phyloP scores from a whole-genome alignment of 2,329 filamentous ascomycete species.

The Thelonectria olida region DNA sequence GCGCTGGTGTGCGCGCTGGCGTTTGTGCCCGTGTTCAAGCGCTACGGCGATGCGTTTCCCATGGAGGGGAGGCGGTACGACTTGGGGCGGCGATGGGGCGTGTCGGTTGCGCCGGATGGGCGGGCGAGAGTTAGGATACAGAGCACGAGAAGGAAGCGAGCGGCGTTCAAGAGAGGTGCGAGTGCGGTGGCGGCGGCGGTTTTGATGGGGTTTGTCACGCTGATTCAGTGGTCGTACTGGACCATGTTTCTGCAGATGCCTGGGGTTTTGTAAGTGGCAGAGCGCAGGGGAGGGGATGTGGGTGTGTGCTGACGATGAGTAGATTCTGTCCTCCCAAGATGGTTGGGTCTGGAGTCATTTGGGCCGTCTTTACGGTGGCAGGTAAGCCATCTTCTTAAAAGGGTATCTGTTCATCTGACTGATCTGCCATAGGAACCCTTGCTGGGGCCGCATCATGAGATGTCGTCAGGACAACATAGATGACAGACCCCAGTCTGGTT shows the following conservation, averaged over 20 bases:
- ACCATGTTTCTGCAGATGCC: conserved; percentile 28
- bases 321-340: conserved; percentile 27
- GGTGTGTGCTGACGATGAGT: background rate
- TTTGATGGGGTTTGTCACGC: conserved; percentile 25
- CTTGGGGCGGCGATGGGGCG: conserved; percentile 30
- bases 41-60: conserved; percentile 36
- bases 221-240: conserved; percentile 34
- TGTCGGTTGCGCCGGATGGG: conserved; percentile 26
- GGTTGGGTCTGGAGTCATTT: conserved; percentile 18
- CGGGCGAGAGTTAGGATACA: conserved; percentile 24
- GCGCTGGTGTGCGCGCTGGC: conserved; percentile 29
- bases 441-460: conserved; percentile 27
- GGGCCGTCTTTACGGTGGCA: conserved; percentile 17
- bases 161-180: conserved; percentile 14
- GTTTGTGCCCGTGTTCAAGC: conserved; percentile 32
- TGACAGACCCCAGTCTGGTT: too few relatives aligned
- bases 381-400: conserved; percentile 4
- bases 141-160: conserved; percentile 6
- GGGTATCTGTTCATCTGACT: background rate
- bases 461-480: too few relatives aligned
- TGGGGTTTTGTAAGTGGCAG: conserved; percentile 26
- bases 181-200: conserved; percentile 16
- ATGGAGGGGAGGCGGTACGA: conserved; percentile 35
- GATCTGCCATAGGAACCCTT: conserved; percentile 16
- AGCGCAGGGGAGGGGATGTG: background rate